Percentiles rank a stretch among this genome's conserved stretches.
These are phyloP conservation scores for Melampsora americana DNA, from an alignment of 1,284 basidiomycete genomes.

Conservation along the genomic window DNA sequence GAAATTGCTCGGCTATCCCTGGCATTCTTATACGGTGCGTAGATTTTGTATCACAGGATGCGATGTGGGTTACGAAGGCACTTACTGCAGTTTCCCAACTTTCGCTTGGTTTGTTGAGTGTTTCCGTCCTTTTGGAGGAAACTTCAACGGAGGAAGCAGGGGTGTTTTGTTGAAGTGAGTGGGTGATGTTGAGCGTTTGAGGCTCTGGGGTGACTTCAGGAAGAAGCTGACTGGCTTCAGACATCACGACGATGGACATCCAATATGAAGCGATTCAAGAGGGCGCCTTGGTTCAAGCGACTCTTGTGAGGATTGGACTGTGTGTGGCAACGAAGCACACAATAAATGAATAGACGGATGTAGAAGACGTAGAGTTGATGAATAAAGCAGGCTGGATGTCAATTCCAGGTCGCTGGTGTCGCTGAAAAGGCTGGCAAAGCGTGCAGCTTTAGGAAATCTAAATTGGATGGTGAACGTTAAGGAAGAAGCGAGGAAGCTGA, in stretches of 20 bases:
- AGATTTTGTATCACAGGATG: not conserved
- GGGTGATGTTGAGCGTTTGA: not conserved
- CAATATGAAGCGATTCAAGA: not conserved
- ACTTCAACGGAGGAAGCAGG: not conserved
- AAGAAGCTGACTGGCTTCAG: slow-evolving; percentile 2
- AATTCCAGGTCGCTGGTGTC: not conserved
- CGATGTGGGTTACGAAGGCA: not conserved
- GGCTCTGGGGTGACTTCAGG: slow-evolving; percentile 8
- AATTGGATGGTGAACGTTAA: not conserved
- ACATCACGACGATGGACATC: not conserved
- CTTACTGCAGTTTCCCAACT: slow-evolving; percentile 44
- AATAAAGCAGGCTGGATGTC: not conserved
- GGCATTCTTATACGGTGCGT: too few relatives aligned
- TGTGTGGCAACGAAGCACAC: not conserved
- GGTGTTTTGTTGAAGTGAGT: not conserved
- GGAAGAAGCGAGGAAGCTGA: slow-evolving; percentile 2
- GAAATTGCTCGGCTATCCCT: not conserved
- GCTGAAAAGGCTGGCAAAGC: not conserved
- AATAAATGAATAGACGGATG: not conserved
- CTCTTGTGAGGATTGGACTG: slow-evolving; percentile 1
- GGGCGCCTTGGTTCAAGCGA: not conserved
- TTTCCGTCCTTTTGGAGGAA: not conserved
- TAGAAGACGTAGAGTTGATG: not conserved
- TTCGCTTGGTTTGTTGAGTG: slow-evolving; percentile 17
- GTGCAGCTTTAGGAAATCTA: not conserved